Percentiles rank a stretch among this genome's conserved stretches.
phyloP scores from a whole-genome alignment of 2,329 filamentous ascomycete species.

The Fusarium ramigenum region DNA sequence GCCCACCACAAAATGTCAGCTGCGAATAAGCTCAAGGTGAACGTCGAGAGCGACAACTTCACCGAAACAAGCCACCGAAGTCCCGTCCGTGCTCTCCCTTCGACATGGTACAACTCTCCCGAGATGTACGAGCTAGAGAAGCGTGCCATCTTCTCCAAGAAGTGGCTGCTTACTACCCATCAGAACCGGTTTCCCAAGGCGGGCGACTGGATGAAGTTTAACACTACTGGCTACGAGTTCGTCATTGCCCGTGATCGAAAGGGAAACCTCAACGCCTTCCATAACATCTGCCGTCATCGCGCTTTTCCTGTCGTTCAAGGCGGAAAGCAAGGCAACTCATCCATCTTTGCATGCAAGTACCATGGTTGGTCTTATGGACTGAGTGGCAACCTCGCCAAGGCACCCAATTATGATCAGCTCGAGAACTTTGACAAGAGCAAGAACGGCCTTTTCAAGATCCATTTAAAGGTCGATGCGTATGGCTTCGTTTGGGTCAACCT shows the following conservation, averaged over 20 bases:
- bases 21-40: slow-evolving; percentile 16
- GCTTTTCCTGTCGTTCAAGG: slow-evolving; percentile 64
- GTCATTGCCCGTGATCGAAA: slow-evolving; percentile 52
- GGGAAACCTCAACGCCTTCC: slow-evolving; percentile 64
- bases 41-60: slow-evolving; percentile 24
- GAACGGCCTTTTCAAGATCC: slow-evolving; percentile 65
- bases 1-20: neutral
- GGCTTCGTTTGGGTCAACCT: slow-evolving; percentile 69
- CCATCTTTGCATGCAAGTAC: slow-evolving; percentile 67
- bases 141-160: slow-evolving; percentile 64
- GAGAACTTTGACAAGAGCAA: slow-evolving; percentile 63
- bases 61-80: slow-evolving; percentile 17
- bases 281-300: slow-evolving; percentile 71
- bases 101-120: slow-evolving; percentile 59
- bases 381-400: slow-evolving; percentile 66
- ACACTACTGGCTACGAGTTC: slow-evolving; percentile 64
- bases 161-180: slow-evolving; percentile 65
- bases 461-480: slow-evolving; percentile 60
- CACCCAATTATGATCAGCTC: slow-evolving; percentile 62
- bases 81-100: slow-evolving; percentile 53
- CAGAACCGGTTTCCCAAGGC: slow-evolving; percentile 57
- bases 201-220: slow-evolving; percentile 66
- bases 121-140: slow-evolving; percentile 65
- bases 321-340: slow-evolving; percentile 56
- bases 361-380: slow-evolving; percentile 70